Percentiles rank a stretch among this genome's conserved stretches.
Conservation (phyloP, 208 protist genomes). For the Balamuthia mandrillaris region DNA sequence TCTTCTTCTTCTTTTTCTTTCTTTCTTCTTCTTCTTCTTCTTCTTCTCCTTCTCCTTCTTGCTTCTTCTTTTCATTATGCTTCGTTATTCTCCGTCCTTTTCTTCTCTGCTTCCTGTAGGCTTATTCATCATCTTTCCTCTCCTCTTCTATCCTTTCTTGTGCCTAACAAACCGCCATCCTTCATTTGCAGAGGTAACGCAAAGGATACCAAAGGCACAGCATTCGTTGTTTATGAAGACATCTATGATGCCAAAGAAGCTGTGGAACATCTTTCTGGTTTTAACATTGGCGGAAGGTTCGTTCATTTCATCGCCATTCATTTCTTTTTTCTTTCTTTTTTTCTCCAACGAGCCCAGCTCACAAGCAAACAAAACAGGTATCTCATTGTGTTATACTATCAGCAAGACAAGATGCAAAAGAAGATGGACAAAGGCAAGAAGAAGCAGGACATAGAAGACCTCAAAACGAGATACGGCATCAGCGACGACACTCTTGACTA, state of each 20-base stretch:
- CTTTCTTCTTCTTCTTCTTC: too few relatives aligned
- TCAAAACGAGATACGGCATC: slow-evolving; percentile 11
- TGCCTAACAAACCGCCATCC: too few relatives aligned
- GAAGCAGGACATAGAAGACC: slow-evolving; percentile 32
- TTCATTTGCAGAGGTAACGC: slow-evolving; percentile 65
- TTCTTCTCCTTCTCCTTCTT: not conserved
- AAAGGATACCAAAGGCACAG: slow-evolving; percentile 78
- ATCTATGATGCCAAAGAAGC: slow-evolving; percentile 88
- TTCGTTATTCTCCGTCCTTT: not conserved
- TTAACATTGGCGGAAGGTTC: slow-evolving; percentile 78
- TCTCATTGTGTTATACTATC: slow-evolving; percentile 29
- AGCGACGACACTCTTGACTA: too few relatives aligned
- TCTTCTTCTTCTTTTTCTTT: too few relatives aligned
- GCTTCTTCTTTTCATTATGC: not conserved
- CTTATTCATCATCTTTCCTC: not conserved
- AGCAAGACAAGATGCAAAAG: not conserved
- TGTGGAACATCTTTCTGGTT: slow-evolving; percentile 80
- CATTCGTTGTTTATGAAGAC: slow-evolving; percentile 89
- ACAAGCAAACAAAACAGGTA: not conserved
- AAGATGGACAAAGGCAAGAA: slow-evolving; percentile 35
- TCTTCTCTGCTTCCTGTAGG: not conserved
- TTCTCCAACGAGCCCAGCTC: not conserved
- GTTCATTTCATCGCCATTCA: not conserved
- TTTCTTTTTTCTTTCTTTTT: not conserved
- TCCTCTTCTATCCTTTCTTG: too few relatives aligned